phyloP scores from a whole-genome alignment of 306 rosid genomes.

The Trifolium dubium region DNA sequence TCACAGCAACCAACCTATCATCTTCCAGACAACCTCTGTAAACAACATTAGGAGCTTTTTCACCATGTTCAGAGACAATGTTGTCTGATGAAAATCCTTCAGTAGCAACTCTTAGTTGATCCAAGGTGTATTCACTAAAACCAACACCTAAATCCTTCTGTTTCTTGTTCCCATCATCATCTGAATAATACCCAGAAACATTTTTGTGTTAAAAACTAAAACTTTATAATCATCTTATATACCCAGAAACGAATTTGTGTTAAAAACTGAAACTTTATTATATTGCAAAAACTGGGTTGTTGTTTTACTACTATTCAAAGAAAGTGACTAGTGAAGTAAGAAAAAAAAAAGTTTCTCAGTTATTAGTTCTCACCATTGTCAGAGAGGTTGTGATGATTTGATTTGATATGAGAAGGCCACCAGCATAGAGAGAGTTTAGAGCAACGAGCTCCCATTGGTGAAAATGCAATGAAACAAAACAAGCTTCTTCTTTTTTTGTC shows the following conservation, averaged over 20 bases:
- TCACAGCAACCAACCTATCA: constrained; percentile 76
- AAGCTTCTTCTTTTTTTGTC: neutral
- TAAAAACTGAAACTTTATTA: neutral
- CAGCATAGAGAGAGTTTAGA: constrained; percentile 82
- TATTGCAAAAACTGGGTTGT: neutral
- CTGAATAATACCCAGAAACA: constrained; percentile 46
- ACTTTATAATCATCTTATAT: constrained; percentile 52
- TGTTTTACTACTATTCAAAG: constrained; percentile 17
- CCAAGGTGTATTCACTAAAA: constrained; percentile 78
- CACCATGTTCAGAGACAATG: constrained; percentile 98
- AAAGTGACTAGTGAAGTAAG: constrained; percentile 39
- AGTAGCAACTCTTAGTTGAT: constrained; percentile 79
- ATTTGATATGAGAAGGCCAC: constrained; percentile 81
- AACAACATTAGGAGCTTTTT: constrained; percentile 98
- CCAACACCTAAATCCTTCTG: constrained; percentile 63
- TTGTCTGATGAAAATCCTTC: constrained; percentile 83
- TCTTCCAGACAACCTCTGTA: constrained; percentile 79
- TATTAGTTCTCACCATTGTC: constrained; percentile 52
- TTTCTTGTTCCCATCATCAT: constrained; percentile 60
- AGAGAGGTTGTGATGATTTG: constrained; percentile 67
- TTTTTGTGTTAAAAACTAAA: constrained; percentile 12
- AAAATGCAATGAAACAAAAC: constrained; percentile 37
- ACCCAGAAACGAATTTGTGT: constrained; percentile 18
- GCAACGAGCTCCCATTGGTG: constrained; percentile 95
- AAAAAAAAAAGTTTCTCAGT: neutral